These are phyloP conservation scores for Oemleria cerasiformis DNA, from an alignment of 306 rosid genomes.

Conservation along the genomic window DNA sequence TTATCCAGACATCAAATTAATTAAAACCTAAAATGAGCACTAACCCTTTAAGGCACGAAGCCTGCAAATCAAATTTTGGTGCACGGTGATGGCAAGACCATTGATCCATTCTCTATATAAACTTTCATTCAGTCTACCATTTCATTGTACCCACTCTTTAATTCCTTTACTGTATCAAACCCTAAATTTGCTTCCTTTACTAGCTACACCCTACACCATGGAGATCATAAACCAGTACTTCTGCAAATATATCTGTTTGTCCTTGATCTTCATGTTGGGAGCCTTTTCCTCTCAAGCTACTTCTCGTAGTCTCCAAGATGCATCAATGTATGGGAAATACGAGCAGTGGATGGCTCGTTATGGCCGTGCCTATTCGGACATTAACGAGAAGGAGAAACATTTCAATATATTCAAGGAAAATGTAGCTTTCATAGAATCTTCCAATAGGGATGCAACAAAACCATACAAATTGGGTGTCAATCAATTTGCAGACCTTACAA, in stretches of 20 bases:
- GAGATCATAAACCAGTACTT: not conserved
- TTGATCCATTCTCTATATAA: not conserved
- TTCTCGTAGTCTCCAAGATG: not conserved
- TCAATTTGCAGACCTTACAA: constrained; percentile 1
- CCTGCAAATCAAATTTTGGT: too few species aligned
- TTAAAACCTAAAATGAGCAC: not conserved
- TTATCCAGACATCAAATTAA: too few species aligned
- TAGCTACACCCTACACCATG: not conserved
- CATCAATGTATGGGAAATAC: not conserved
- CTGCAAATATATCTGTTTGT: not conserved
- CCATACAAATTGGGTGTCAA: not conserved
- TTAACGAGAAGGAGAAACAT: not conserved
- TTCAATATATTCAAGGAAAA: not conserved
- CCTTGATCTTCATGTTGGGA: not conserved
- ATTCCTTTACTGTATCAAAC: too few species aligned
- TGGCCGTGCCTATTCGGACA: not conserved
- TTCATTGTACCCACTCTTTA: too few species aligned
- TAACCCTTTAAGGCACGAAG: not conserved
- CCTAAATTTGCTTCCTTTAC: not conserved
- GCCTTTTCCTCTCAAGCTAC: not conserved
- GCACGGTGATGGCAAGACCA: too few species aligned
- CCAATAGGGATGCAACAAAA: not conserved
- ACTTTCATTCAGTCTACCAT: not conserved
- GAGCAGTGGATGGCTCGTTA: not conserved
- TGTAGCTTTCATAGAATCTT: not conserved